Percentiles rank a stretch among this genome's conserved stretches.
These are phyloP conservation scores for Macrocystidia cucumis DNA, from an alignment of 1,284 basidiomycete genomes.

Conservation along the genomic window DNA sequence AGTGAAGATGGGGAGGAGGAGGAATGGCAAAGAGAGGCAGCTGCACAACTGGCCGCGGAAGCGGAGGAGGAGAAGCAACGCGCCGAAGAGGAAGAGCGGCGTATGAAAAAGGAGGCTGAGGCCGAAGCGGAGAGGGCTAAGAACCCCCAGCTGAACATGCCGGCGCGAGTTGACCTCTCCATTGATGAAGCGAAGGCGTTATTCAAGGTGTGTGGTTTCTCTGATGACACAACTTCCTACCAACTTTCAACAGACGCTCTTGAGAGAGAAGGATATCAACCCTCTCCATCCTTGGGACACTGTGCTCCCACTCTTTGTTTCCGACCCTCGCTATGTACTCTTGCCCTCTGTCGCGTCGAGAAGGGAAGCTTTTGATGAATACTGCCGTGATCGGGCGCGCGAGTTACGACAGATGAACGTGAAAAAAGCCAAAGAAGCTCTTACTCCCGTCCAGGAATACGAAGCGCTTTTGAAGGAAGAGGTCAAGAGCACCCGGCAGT, in stretches of 20 bases:
- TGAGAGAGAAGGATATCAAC: conserved; percentile 87
- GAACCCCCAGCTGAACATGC: conserved; percentile 51
- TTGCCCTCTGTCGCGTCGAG: conserved; percentile 80
- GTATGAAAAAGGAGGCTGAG: conserved; percentile 28
- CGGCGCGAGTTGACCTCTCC: conserved; percentile 73
- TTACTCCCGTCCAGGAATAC: conserved; percentile 72
- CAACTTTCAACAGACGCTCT: conserved; percentile 52
- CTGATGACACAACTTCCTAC: neutral
- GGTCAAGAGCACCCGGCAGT: conserved; percentile 86
- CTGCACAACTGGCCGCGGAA: conserved; percentile 71
- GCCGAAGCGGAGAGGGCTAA: conserved; percentile 38
- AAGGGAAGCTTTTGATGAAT: conserved; percentile 90
- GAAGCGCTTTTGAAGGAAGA: conserved; percentile 70
- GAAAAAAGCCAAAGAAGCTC: conserved; percentile 51
- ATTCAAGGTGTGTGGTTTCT: conserved; percentile 67
- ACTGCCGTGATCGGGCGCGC: conserved; percentile 86
- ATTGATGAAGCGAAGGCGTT: conserved; percentile 87
- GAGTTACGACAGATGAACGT: conserved; percentile 69
- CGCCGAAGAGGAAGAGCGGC: conserved; percentile 35
- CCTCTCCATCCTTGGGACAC: conserved; percentile 95
- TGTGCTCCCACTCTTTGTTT: conserved; percentile 88
- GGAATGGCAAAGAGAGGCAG: conserved; percentile 74
- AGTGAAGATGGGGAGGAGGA: conserved; percentile 57
- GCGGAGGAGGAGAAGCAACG: conserved; percentile 51
- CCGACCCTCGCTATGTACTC: conserved; percentile 86